Evolutionary conservation across 352 stramenopile genomes (phyloP).

Genomic region (Phytophthora podocarpi): DNA sequence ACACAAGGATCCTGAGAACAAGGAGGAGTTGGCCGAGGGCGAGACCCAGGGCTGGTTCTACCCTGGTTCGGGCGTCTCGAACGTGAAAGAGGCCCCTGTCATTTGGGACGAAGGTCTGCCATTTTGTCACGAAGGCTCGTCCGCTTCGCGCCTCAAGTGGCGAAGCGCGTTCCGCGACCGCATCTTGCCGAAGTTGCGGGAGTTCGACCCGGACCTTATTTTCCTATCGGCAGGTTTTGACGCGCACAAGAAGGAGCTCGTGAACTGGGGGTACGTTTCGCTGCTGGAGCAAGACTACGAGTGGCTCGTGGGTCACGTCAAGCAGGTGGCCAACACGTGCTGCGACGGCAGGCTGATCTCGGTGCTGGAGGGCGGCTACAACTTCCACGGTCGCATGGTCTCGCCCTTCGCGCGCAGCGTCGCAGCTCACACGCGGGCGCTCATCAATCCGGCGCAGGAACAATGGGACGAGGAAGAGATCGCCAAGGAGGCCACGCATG

Average conservation of each 20-base stretch:
- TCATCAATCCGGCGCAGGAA: slow-evolving; percentile 56
- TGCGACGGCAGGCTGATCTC: slow-evolving; percentile 80
- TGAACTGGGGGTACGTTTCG: slow-evolving; percentile 83
- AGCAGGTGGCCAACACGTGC: slow-evolving; percentile 73
- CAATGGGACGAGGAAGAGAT: slow-evolving; percentile 52
- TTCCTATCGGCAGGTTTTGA: slow-evolving; percentile 86
- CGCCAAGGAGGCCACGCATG: slow-evolving; percentile 55
- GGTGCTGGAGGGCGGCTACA: slow-evolving; percentile 89
- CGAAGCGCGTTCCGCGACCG: slow-evolving; percentile 73
- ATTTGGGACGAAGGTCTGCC: slow-evolving; percentile 75
- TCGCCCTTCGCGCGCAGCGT: slow-evolving; percentile 83
- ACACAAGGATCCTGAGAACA: slow-evolving; percentile 69
- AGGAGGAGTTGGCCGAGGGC: slow-evolving; percentile 33
- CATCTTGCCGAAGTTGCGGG: slow-evolving; percentile 58
- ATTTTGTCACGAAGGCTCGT: slow-evolving; percentile 55
- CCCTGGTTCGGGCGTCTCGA: slow-evolving; percentile 66
- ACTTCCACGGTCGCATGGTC: slow-evolving; percentile 83
- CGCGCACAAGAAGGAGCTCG: slow-evolving; percentile 75
- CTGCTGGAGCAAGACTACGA: slow-evolving; percentile 87
- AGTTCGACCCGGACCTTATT: slow-evolving; percentile 79
- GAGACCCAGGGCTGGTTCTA: slow-evolving; percentile 78
- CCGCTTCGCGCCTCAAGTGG: slow-evolving; percentile 75
- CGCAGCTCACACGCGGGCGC: slow-evolving; percentile 65
- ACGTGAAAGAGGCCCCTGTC: slow-evolving; percentile 42
- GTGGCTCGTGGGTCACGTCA: slow-evolving; percentile 78